Base-by-base conservation (phyloP, 2,329 filamentous ascomycete genomes). In the Ceratocystis ficicola region DNA sequence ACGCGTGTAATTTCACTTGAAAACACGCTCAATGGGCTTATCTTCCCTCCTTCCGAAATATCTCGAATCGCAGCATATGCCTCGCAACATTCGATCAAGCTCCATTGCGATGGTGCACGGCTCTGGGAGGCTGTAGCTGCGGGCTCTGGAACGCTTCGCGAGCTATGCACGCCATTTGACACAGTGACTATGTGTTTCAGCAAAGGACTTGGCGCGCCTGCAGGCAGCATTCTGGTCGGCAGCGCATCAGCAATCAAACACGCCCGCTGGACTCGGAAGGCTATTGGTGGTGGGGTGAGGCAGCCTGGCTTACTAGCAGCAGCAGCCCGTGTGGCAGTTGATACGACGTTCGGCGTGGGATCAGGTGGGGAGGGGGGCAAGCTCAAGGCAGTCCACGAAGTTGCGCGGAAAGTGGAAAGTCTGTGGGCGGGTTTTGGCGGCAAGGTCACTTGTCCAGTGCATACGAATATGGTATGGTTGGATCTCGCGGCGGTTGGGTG, bases 401-500 rank as follows among this genome's bases (percentile, higher is more conserved):
- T 81, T 66, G 88, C 89, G 0, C 82, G 80, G 72, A 78, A 76
- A 70, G 76, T 87, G 52, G 89, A 87, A 80, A 77, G 77, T n/a
- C 74, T 88, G 69, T 95, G 90, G 90, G 81, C 78, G 4, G 76
- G 76, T 17, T 77, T 86, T 63, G 90, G 90, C 3, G 90, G 90
- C 1, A 83, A 82, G 74, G 75, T 90, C 66, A 75, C 80, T 22
- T 79, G 86, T 67, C 86, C 88, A 0, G 86, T 88, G 1, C 86
- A 95, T 72, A 95, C 90, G n/a, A 95, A 95, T 76, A 95, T 95
- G 89, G 84, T 90, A 44, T 95, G 89, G 90, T 72, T 95, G 67
- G 86, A 95, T 73, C 77, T 94, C 17, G 81, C 84, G 36, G 80
- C 80, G 0, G 81, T 83, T 10, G 82, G 83, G 1, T 77, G 79